phyloP scores from a whole-genome alignment of 2,329 filamentous ascomycete species.

The Alternaria sp. region DNA sequence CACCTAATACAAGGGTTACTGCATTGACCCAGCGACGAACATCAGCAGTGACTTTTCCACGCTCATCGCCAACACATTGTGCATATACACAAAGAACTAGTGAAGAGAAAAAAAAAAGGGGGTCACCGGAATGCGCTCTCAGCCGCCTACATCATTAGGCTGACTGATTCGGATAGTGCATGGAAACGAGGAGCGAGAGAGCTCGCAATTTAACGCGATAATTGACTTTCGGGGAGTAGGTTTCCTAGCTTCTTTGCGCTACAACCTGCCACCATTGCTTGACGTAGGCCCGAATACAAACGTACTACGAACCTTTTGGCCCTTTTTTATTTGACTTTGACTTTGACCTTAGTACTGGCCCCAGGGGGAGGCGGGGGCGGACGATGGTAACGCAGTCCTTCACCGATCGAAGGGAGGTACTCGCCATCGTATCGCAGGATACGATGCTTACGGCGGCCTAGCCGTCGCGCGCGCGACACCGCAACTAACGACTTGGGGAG shows the following conservation, averaged over 20 bases:
- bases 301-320: slow-evolving; percentile 1
- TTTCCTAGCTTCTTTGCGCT: slow-evolving; percentile 5
- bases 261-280: slow-evolving; percentile 4
- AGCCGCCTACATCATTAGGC: slow-evolving; percentile 1
- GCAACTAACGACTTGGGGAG: slow-evolving; percentile 3
- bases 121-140: background rate
- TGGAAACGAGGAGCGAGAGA: background rate
- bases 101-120: background rate
- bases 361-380: background rate
- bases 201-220: slow-evolving; percentile 4
- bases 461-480: slow-evolving; percentile 7
- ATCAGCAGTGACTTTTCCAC: slow-evolving; percentile 6
- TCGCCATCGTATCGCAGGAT: slow-evolving; percentile 2
- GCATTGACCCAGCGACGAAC: slow-evolving; percentile 6
- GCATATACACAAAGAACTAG: background rate
- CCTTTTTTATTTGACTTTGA: background rate
- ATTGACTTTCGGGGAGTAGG: slow-evolving; percentile 6
- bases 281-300: slow-evolving; percentile 10
- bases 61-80: slow-evolving; percentile 11
- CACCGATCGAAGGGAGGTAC: slow-evolving; percentile 1
- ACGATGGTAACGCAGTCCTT: slow-evolving; percentile 4
- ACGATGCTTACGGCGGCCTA: slow-evolving; percentile 1
- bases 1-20: slow-evolving; percentile 18
- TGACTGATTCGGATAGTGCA: background rate
- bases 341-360: background rate